Evolutionary conservation across 2,329 filamentous ascomycete genomes (phyloP).

Genomic region (Microdochium nivale): DNA sequence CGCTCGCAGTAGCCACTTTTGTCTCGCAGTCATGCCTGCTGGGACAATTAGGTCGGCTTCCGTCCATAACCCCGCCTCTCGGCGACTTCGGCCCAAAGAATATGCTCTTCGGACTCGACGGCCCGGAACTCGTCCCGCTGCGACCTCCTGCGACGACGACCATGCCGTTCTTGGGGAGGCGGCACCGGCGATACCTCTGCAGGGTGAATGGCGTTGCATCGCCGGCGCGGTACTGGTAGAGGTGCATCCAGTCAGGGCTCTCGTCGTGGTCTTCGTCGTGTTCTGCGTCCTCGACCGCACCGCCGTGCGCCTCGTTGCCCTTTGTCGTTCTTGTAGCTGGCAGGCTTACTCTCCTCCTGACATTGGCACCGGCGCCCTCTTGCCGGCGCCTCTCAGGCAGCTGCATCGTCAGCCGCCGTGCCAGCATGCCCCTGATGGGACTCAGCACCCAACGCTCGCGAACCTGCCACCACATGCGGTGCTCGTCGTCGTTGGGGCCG

Average conservation of each 20-base stretch:
- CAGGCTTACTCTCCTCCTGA: background rate
- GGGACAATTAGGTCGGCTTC: background rate
- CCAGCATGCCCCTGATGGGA: constrained; percentile 10
- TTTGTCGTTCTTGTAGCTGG: background rate
- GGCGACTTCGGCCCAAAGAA: background rate
- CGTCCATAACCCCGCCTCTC: background rate
- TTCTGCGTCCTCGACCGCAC: background rate
- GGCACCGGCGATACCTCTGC: constrained; percentile 6
- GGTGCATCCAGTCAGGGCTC: constrained; percentile 4
- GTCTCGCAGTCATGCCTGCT: too few species aligned
- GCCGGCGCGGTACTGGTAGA: constrained; percentile 9
- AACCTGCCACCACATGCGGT: constrained; percentile 11
- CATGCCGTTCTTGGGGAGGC: background rate
- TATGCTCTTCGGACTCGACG: background rate
- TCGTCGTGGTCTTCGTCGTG: constrained; percentile 1
- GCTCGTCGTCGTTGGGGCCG: background rate
- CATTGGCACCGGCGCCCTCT: background rate
- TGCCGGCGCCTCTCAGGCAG: constrained; percentile 6
- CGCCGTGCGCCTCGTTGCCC: background rate
- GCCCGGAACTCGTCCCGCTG: background rate
- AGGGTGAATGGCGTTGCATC: constrained; percentile 4
- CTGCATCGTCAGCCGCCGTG: constrained; percentile 8
- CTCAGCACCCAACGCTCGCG: constrained; percentile 13
- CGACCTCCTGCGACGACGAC: background rate
- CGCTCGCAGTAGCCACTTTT: background rate